Evolutionary conservation across 2,329 filamentous ascomycete species (phyloP), one percentile per base, ranked within the genome.

Genomic region (Diaporthe sp.): DNA sequence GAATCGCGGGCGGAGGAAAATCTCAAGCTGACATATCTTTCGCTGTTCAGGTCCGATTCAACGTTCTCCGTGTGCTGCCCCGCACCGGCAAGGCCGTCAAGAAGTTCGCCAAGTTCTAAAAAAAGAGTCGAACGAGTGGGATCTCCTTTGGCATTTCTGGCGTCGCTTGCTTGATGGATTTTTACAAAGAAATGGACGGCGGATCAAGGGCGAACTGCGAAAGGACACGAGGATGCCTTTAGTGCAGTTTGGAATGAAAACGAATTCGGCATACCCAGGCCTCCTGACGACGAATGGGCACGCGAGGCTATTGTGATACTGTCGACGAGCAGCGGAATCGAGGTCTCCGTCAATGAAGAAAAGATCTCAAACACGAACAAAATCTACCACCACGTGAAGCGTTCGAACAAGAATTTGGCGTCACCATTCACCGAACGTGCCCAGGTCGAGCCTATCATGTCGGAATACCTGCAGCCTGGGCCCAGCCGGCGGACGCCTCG

Each of bases 71-170:
- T 85, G 97, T 99, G 83, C 94, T 98, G 84, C 96, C 96, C 89
- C 93, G 96, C 90, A 98, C 95, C 83, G 95, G 96, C 89, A 98
- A 98, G 93, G 89, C 92, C 83, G 95, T 98, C 88, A 99, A 99
- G 95, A 88, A 92, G 87, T 99, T 99, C 93, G 91, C 87, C 91
- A 99, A 99, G 92, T 99, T 99, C 92, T 99, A 98, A 93, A 83
- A 38, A 38, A 82, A 83, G 82, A 42, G 77, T 76, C 77, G 74
- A 73, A 76, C 47, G 54, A 66, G 45, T 73, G 77, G 77, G 76
- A 74, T 77, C 80, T 80, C 80, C 76, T 74, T 77, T 80, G 80
- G 80, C 79, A 81, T 81, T 80, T 81, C 79, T 79, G 80, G 80
- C 80, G 80, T 79, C 79, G 80, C 77, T 82, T 80, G 79, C 78